Evolutionary conservation across 2,329 filamentous ascomycete genomes (phyloP), one percentile per base, ranked within the genome.

Genomic region (Endoconidiophora laricicola): DNA sequence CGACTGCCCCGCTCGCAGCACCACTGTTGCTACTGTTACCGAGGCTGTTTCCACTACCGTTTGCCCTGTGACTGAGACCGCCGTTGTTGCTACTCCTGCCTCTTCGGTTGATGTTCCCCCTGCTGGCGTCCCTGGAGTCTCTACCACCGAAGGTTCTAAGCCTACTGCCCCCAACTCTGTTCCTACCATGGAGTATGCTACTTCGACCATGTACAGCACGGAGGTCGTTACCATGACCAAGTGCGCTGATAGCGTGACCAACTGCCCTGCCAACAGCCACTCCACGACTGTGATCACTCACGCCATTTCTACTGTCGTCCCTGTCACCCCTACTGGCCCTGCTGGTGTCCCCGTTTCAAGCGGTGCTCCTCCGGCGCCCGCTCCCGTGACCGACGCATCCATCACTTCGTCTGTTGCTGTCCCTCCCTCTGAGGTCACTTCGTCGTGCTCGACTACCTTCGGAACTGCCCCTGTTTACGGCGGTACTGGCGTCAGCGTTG

Each of bases 241-340:
- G 33, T 48, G 50, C 24, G 41, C 54, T 38, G 48, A 33, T 40
- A 40, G 40, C 20, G 46, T 42, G 24, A 39, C 48, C 23, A 46
- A 51, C 49, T 51, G 49, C 37, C 44, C 44, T n/a, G 49, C 36
- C 26, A 9, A n/a, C 22, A 22, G 26, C 10, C 38, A 29, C 10
- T 41, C 44, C n/a, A 47, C 41, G 16, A 26, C 22, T 38, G 38
- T 40, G 10, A 33, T 51, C 10, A 51, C 49, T 10, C 20, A 49
- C 20, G 33, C 49, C 2, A 24, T 46, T 40, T 26, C 77, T 54
- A 80, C 76, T 36, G 60, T 79, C 59, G 78, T 74, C 49, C 44
- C 44, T 4, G 38, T 46, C 4, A 51, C 22, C 38, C n/a, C 46
- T 20, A 18, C 23, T 23, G 7, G 23, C 18, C 16, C 38, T 24